These are phyloP conservation scores for Truncatella angustata DNA, from an alignment of 2,329 filamentous ascomycete genomes.

Conservation along the genomic window DNA sequence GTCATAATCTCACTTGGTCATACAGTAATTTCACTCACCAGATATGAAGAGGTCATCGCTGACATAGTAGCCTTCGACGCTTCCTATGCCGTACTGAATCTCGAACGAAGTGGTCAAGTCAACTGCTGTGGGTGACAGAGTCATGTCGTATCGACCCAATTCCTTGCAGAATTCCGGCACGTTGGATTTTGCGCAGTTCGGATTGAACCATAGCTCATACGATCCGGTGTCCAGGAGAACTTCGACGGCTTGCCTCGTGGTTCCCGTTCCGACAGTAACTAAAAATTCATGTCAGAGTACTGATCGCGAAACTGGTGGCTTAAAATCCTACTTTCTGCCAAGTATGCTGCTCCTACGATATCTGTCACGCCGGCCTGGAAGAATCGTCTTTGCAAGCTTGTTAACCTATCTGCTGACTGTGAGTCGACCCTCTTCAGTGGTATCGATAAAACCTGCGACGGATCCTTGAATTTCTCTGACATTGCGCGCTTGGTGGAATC, in stretches of 20 bases:
- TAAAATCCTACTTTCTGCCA: slow-evolving; percentile 26
- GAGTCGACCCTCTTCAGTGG: slow-evolving; percentile 27
- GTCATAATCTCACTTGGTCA: neutral
- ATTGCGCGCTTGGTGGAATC: neutral
- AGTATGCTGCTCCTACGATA: slow-evolving; percentile 29
- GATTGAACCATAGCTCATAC: slow-evolving; percentile 55
- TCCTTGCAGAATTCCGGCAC: slow-evolving; percentile 35
- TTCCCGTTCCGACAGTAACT: slow-evolving; percentile 4
- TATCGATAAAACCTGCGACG: slow-evolving; percentile 21
- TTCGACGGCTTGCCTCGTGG: slow-evolving; percentile 33
- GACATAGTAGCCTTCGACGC: slow-evolving; percentile 43
- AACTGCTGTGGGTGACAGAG: slow-evolving; percentile 37
- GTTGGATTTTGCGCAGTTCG: slow-evolving; percentile 37
- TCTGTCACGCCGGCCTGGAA: slow-evolving; percentile 26
- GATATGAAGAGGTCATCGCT: slow-evolving; percentile 46
- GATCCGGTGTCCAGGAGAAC: slow-evolving; percentile 53
- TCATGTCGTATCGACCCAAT: slow-evolving; percentile 44
- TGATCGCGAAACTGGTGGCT: no score
- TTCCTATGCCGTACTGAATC: slow-evolving; percentile 36
- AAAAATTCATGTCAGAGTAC: neutral
- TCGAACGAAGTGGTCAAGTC: slow-evolving; percentile 35
- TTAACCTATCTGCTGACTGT: slow-evolving; percentile 18
- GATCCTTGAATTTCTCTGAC: slow-evolving; percentile 14
- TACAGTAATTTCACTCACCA: slow-evolving; percentile 27
- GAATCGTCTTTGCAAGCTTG: slow-evolving; percentile 22